Conservation (phyloP, 192 early-diverging fungal species). For the Backusella liffmaniae region DNA sequence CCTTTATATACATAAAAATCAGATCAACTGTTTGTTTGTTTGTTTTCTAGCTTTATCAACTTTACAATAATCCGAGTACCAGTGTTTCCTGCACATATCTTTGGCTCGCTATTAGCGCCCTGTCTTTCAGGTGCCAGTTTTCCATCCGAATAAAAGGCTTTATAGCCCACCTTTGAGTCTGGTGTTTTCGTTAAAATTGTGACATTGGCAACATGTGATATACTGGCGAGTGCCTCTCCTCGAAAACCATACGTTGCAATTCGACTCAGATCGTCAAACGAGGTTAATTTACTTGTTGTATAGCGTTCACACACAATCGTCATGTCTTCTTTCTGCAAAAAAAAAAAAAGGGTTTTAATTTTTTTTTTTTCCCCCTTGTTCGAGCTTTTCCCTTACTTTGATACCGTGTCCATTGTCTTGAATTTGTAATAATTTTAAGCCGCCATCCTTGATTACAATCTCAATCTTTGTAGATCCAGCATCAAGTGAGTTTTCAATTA, state of each 20-base stretch:
- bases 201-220: constrained; percentile 92
- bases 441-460: constrained; percentile 85
- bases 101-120: constrained; percentile 75
- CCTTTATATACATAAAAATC: constrained; percentile 38
- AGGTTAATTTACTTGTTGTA: constrained; percentile 89
- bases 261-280: constrained; percentile 79
- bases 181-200: constrained; percentile 80
- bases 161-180: constrained; percentile 75
- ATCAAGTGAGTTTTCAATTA: constrained; percentile 96
- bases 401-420: constrained; percentile 97
- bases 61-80: constrained; percentile 89
- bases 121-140: constrained; percentile 74
- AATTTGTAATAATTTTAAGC: constrained; percentile 91
- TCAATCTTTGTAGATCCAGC: constrained; percentile 86
- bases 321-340: constrained; percentile 71
- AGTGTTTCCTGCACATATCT: constrained; percentile 92
- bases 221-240: constrained; percentile 96
- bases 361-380: background rate
- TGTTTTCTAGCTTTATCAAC: background rate
- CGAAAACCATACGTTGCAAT: constrained; percentile 96
- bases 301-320: constrained; percentile 91
- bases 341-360: background rate
- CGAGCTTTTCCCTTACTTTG: constrained; percentile 32
- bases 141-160: constrained; percentile 86
- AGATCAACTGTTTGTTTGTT: background rate